phyloP scores from a whole-genome alignment of 345 rosid genomes.

The Citrus inodora region DNA sequence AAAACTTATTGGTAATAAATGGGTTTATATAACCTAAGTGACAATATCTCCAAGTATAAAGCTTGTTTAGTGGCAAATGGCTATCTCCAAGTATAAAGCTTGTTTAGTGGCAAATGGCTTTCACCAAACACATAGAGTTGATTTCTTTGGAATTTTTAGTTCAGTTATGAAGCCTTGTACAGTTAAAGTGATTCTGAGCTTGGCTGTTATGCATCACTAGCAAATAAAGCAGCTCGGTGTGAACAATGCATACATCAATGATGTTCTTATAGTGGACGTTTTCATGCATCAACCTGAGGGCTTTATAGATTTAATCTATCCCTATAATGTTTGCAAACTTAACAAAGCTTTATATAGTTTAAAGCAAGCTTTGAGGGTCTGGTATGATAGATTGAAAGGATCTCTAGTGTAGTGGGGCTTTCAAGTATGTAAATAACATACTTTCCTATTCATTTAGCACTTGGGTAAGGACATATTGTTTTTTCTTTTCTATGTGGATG shows the following conservation, averaged over 20 bases:
- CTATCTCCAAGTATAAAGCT: neutral
- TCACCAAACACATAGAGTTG: neutral
- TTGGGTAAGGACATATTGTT: no score
- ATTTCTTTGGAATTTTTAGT: no score
- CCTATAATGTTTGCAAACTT: neutral
- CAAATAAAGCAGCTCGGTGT: neutral
- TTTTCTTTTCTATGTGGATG: no score
- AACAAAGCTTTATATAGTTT: neutral
- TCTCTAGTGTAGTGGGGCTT: no score
- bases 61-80: neutral
- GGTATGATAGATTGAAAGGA: no score
- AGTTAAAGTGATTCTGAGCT: no score
- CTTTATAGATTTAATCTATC: neutral
- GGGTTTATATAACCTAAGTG: neutral
- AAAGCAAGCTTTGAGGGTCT: neutral
- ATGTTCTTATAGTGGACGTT: neutral
- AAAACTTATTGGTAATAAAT: neutral
- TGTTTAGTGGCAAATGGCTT: neutral
- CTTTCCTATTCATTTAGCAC: no score
- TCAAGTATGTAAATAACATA: rapidly evolving
- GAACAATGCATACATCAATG: neutral
- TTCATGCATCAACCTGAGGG: neutral
- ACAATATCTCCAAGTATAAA: neutral
- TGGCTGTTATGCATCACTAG: no score
- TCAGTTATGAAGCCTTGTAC: no score